Percentiles rank a stretch among this genome's conserved stretches.
These are phyloP conservation scores for Trametes cingulata DNA, from an alignment of 768 basidiomycete genomes.

Conservation along the genomic window DNA sequence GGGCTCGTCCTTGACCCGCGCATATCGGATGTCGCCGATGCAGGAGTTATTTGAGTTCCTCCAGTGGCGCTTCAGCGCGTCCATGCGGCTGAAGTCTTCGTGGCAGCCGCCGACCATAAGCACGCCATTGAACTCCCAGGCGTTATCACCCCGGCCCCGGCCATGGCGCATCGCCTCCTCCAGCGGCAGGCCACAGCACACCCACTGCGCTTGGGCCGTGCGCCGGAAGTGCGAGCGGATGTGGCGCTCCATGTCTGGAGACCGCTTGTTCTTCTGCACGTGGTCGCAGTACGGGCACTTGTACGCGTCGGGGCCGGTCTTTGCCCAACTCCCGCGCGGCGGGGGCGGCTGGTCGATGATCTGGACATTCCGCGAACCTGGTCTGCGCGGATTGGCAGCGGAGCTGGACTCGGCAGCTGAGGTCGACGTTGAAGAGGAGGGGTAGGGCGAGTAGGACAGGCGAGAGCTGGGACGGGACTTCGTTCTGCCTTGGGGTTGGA, in stretches of 20 bases:
- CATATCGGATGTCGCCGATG: constrained; percentile 13
- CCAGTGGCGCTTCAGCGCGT: constrained; percentile 42
- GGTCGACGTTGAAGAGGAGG: constrained; percentile 32
- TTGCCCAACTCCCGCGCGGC: constrained; percentile 25
- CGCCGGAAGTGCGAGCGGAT: constrained; percentile 49
- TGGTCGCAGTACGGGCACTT: constrained; percentile 50
- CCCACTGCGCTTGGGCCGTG: constrained; percentile 32
- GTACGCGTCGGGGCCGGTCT: constrained; percentile 35
- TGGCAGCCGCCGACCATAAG: constrained; percentile 41
- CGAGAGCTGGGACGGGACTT: constrained; percentile 2
- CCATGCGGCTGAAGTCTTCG: constrained; percentile 39
- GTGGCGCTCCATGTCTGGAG: constrained; percentile 63
- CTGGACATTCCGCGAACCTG: constrained; percentile 48
- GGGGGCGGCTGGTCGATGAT: constrained; percentile 28
- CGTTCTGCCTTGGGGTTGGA: neutral
- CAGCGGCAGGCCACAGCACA: constrained; percentile 39
- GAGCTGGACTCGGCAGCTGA: constrained; percentile 28
- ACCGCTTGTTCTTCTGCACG: constrained; percentile 49
- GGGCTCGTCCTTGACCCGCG: constrained; percentile 9
- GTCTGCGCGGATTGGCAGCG: constrained; percentile 1
- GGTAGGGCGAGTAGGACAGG: constrained; percentile 18
- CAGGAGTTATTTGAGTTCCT: constrained; percentile 14
- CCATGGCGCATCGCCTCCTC: constrained; percentile 24
- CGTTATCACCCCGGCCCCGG: constrained; percentile 9
- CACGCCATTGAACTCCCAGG: constrained; percentile 27